phyloP scores from a whole-genome alignment of 495 filamentous ascomycete genomes.

The Penicillium dipodomyicola region DNA sequence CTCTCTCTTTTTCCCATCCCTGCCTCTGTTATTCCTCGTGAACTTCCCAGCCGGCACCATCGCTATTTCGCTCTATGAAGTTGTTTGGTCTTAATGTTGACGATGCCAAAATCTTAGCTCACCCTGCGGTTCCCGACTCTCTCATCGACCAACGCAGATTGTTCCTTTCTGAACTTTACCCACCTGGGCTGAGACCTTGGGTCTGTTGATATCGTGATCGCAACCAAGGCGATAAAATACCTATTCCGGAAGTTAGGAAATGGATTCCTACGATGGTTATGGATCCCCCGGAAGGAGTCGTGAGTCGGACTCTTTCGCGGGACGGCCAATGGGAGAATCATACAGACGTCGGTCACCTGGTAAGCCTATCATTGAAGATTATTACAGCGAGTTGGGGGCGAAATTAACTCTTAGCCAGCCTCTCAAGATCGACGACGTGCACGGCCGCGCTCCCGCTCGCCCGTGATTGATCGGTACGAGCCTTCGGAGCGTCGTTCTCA shows the following conservation, averaged over 20 bases:
- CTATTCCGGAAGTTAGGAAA: conserved; percentile 13
- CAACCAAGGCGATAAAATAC: conserved; percentile 12
- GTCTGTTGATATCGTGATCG: neutral
- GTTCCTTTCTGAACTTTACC: neutral
- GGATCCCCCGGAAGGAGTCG: conserved; percentile 42
- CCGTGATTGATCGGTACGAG: conserved; percentile 71
- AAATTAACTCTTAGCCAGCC: conserved; percentile 27
- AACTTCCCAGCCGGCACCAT: conserved; percentile 23
- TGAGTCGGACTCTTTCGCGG: conserved; percentile 37
- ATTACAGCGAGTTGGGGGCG: neutral
- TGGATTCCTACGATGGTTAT: conserved; percentile 48
- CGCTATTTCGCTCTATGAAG: conserved; percentile 23
- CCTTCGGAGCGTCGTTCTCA: conserved; percentile 54
- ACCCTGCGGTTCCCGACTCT: conserved; percentile 16
- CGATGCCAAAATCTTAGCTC: conserved; percentile 42
- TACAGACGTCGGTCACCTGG: conserved; percentile 54
- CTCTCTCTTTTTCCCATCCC: conserved; percentile 23
- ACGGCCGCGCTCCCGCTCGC: conserved; percentile 68
- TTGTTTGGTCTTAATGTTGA: conserved; percentile 42
- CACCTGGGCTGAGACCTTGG: neutral
- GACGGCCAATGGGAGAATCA: conserved; percentile 33
- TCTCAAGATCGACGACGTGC: conserved; percentile 51
- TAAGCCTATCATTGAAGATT: conserved; percentile 26
- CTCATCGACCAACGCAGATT: conserved; percentile 9
- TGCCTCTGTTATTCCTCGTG: conserved; percentile 23